Evolutionary conservation across 371 early-diverging fungal genomes (phyloP), one percentile per base, ranked within the genome.

Genomic region (Apophysomyces variabilis): DNA sequence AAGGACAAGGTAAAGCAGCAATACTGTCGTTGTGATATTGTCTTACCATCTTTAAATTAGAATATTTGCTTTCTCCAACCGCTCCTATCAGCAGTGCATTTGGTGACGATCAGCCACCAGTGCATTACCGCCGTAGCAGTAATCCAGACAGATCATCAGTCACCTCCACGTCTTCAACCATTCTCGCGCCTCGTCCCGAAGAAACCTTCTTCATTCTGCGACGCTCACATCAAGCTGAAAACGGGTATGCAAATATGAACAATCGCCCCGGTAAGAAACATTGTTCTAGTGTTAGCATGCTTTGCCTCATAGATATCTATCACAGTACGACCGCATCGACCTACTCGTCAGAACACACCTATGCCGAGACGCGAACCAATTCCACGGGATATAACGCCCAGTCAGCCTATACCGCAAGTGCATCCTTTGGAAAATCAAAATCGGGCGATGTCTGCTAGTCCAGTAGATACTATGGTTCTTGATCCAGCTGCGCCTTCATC

Each of bases 71-170:
- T 11, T 61, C 57, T 2, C 61, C 67, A 1, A 58, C 68, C 37
- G 73, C 71, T 14, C 68, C 64, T 26, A 67, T 83, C 4, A 61
- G 66, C n/a, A 66, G 65, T 45, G 78, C 76, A 0, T 83, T 77
- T 72, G 68, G 75, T 13, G 83, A 72, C 39, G 57, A 69, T 37
- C 64, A 71, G 21, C 81, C 81, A 6, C 64, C 72, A 37, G 66
- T 79, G 18, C 71, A 70, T 46, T 72, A 73, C 50, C 68, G 74
- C 21, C 78, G 82, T 7, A 75, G 66, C 58, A 71, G 67, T 36
- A 75, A 80, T 58, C 79, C 81, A 9, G 84, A 83, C 37, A 63
- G 80, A 62, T 68, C 73, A 8, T 82, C 82, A 0, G 72, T 82
- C 32, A 66, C 73, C 3, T 76, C 77, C 0, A 50, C 69, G 7